Base-by-base conservation (phyloP, 352 stramenopile genomes). In the Globisporangium paddicum region DNA sequence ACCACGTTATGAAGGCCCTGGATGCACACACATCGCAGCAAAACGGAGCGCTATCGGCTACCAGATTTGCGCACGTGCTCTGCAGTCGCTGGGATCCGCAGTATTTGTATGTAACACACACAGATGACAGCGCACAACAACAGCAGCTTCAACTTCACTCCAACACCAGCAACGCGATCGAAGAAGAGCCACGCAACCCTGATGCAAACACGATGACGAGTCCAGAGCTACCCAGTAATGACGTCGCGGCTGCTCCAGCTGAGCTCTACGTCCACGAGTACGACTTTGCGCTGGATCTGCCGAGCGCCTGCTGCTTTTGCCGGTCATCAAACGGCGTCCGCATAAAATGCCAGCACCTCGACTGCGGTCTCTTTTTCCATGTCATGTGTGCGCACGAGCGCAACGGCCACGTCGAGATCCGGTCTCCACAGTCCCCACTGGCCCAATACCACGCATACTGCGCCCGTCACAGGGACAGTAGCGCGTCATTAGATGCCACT, bases 291-390 rank as follows among this genome's bases (percentile, higher is more conserved):
- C 52, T 62, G 18, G 25, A 69, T 13, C 44, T 63, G 11, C 49
- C 68, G 5, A 48, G 14, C 38, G 50, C 66, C 18, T 91, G 82
- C 56, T 86, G 68, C 54, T 86, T 88, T 41, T 92, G 82, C 28
- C 32, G 62, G 3, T 72, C 58, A 0, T 63, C 19, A 35, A 1
- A 23, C 9, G 82, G 82, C 2, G 49, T 84, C 35, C 79, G 70
- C 19, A 72, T 90, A 53, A 77, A 86, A 56, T 92, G 82, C 51
- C 79, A 79, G 5, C 70, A 66, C 3, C 47, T 86, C 2, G 58
- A 78, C 34, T 92, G 82, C 38, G 63, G 57, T 0, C 63, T 63
- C n/a, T 85, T 77, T 64, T 92, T 92, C 55, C 82, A 92, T 47
- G 74, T 53, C 11, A 76, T 78, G 67, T 92, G 82, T 38, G 78